Evolutionary conservation across 768 basidiomycete species (phyloP).

Genomic region (Bullera alba): DNA sequence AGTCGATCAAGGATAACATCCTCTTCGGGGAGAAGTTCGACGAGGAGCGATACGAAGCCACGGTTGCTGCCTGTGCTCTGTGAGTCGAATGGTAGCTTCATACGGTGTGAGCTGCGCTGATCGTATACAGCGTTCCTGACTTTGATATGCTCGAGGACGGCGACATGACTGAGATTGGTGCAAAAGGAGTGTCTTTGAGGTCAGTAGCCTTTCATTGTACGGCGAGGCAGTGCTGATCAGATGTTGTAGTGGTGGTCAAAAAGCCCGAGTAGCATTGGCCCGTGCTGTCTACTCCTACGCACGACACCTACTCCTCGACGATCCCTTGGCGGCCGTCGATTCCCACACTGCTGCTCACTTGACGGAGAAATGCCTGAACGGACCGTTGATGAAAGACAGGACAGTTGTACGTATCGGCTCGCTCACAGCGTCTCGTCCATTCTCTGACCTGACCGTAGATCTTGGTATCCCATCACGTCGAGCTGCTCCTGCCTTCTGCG

Average conservation of each 20-base stretch:
- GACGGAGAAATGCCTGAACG: conserved; percentile 41
- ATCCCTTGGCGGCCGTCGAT: conserved; percentile 43
- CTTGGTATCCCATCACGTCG: conserved; percentile 73
- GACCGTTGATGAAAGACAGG: conserved; percentile 29
- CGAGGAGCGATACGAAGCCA: conserved; percentile 32
- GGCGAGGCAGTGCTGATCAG: background rate
- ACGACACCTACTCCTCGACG: conserved; percentile 40
- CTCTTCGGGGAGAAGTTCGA: conserved; percentile 44
- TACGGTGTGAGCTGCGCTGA: background rate
- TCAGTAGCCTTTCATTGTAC: conserved; percentile 14
- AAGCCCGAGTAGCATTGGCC: conserved; percentile 44
- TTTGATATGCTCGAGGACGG: conserved; percentile 51
- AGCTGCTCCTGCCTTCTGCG: conserved; percentile 68
- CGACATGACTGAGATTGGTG: conserved; percentile 41
- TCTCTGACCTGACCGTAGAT: conserved; percentile 25
- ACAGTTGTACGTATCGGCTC: conserved; percentile 27
- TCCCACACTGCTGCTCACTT: conserved; percentile 45
- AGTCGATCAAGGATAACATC: conserved; percentile 46
- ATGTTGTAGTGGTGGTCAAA: conserved; percentile 39
- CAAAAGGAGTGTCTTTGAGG: conserved; percentile 34
- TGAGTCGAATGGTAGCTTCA: conserved; percentile 4
- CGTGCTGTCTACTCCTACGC: conserved; percentile 43
- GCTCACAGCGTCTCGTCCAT: too few species aligned
- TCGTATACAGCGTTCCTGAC: conserved; percentile 23
- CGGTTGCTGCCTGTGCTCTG: conserved; percentile 40